These are phyloP conservation scores for Paramarasmius palmivorus DNA, from an alignment of 1,284 basidiomycete genomes.

Conservation along the genomic window DNA sequence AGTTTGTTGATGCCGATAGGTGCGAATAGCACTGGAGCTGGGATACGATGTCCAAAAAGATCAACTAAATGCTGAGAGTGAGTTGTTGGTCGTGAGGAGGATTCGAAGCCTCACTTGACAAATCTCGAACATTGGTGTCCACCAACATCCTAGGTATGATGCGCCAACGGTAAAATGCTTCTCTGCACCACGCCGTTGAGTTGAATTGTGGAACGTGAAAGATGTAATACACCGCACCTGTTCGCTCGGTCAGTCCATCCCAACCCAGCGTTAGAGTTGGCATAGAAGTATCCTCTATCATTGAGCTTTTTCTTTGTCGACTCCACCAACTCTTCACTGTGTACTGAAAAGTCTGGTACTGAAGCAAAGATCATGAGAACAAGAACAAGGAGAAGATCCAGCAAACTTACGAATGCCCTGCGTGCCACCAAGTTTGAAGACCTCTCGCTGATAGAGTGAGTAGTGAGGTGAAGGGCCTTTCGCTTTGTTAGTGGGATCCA, in stretches of 20 bases:
- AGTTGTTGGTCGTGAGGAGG: no score
- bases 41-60: conserved; percentile 55
- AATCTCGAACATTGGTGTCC: conserved; percentile 56
- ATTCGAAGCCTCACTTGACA: no score
- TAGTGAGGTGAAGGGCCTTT: conserved; percentile 55
- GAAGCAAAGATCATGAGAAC: background rate
- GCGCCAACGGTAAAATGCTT: conserved; percentile 50
- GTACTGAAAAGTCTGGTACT: conserved; percentile 39
- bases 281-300: conserved; percentile 55
- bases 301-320: conserved; percentile 52
- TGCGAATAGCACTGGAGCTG: conserved; percentile 55
- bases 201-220: no score
- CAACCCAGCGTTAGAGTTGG: conserved; percentile 57
- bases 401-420: conserved; percentile 34
- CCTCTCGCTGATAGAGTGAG: conserved; percentile 49
- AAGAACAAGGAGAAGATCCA: no score
- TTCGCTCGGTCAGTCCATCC: conserved; percentile 59
- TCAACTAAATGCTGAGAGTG: no score
- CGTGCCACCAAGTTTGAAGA: conserved; percentile 47
- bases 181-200: conserved; percentile 23
- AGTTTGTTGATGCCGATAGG: conserved; percentile 64
- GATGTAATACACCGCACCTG: conserved; percentile 33
- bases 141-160: conserved; percentile 62
- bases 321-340: conserved; percentile 50
- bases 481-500: conserved; percentile 56